Evolutionary conservation across 2,329 filamentous ascomycete genomes (phyloP).

Genomic region (Xylaria sp.): DNA sequence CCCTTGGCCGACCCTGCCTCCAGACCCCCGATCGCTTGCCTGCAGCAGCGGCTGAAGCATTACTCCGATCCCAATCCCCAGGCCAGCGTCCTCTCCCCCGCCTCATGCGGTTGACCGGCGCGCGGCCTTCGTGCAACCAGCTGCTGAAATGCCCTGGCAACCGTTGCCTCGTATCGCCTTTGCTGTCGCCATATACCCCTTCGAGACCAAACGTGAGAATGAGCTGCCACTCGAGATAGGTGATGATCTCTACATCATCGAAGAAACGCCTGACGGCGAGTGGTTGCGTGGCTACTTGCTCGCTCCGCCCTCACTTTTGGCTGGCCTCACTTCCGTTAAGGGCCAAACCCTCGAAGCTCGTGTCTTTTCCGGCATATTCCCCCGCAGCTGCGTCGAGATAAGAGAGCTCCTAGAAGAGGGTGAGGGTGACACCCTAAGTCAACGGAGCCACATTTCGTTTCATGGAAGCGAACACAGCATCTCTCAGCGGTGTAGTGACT

Average conservation of each 20-base stretch:
- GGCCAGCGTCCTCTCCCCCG: conserved; percentile 11
- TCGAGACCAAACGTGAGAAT: conserved; percentile 76
- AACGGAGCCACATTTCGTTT: conserved; percentile 40
- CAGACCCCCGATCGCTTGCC: conserved; percentile 12
- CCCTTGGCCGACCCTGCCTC: neutral
- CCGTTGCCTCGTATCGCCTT: conserved; percentile 96
- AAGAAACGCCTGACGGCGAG: conserved; percentile 84
- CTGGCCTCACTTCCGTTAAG: conserved; percentile 82
- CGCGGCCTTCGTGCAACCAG: conserved; percentile 29
- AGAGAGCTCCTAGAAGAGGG: conserved; percentile 81
- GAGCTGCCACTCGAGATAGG: conserved; percentile 96
- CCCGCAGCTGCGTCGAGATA: conserved; percentile 88
- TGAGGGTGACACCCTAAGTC: conserved; percentile 58
- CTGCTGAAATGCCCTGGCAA: conserved; percentile 79
- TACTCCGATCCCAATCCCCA: conserved; percentile 7
- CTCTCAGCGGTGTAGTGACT: conserved; percentile 41
- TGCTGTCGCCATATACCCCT: conserved; percentile 92
- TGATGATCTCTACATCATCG: conserved; percentile 98
- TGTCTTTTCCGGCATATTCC: conserved; percentile 98
- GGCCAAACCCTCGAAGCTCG: conserved; percentile 91
- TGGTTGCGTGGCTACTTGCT: conserved; percentile 97
- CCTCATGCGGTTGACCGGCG: conserved; percentile 33
- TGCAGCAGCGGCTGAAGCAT: conserved; percentile 15
- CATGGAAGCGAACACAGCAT: conserved; percentile 29
- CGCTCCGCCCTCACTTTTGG: conserved; percentile 85